These are phyloP conservation scores for Mucor ambiguus DNA, from an alignment of 371 early-diverging fungal genomes.

Conservation along the genomic window DNA sequence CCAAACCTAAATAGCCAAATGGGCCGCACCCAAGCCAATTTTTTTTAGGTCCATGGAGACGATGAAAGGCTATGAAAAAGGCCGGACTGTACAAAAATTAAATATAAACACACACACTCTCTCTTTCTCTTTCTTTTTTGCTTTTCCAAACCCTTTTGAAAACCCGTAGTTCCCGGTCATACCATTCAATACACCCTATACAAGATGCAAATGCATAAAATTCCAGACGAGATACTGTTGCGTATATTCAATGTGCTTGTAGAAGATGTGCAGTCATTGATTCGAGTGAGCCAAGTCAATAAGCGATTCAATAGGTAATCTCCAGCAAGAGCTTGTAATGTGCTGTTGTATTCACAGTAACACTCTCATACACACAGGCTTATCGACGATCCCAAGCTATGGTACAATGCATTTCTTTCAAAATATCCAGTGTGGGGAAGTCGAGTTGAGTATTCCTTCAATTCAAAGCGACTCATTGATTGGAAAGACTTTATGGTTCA, in stretches of 20 bases:
- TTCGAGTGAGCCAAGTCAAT: neutral
- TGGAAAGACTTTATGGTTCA: slow-evolving; percentile 38
- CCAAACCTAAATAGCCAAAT: neutral
- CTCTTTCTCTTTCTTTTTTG: neutral
- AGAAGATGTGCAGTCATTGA: slow-evolving; percentile 9
- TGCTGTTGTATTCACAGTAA: neutral
- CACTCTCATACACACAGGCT: slow-evolving; percentile 11
- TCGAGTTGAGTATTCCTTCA: slow-evolving; percentile 19
- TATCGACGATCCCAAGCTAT: slow-evolving; percentile 26
- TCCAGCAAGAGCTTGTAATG: neutral
- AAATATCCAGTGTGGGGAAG: slow-evolving; percentile 29
- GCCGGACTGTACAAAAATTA: neutral
- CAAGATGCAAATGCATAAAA: slow-evolving; percentile 24
- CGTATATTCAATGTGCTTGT: slow-evolving; percentile 16
- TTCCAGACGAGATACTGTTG: slow-evolving; percentile 35
- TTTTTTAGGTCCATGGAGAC: too few species aligned
- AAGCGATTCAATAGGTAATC: slow-evolving; percentile 9
- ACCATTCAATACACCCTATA: neutral
- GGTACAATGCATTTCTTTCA: slow-evolving; percentile 27
- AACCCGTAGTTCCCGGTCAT: slow-evolving; percentile 8
- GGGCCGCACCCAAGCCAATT: too few species aligned
- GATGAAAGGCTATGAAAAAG: neutral
- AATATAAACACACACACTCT: neutral
- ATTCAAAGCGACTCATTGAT: slow-evolving; percentile 15
- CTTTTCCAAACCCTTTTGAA: neutral